Base-by-base conservation (phyloP, 768 basidiomycete species). In the Leucocoprinus birnbaumii region DNA sequence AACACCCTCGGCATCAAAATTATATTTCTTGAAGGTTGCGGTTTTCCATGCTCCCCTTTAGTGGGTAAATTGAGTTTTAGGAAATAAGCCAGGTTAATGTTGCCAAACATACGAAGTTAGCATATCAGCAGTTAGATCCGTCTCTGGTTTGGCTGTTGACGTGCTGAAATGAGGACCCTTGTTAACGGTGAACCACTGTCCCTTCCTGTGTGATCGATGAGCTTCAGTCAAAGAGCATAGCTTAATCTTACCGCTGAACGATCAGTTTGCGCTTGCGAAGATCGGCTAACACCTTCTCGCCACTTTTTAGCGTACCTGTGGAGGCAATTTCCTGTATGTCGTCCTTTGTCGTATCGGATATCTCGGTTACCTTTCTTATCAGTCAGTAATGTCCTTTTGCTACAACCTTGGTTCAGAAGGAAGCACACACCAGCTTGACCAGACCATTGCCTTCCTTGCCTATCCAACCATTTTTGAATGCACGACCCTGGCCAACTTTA, bases 401-500 rank as follows among this genome's bases (percentile, higher is more conserved):
- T 22, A n/a, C n/a, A n/a, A n/a, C n/a, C n/a, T 34, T 16, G 38
- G 27, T 11, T 41, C 42, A 35, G 13, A 38, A 46, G 51, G 22
- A 41, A 22, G 37, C 54, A 58, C n/a, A 61, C 58, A 96, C 95
- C 58, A 86, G 76, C 73, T 90, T 89, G 44, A 96, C 84, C 60
- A 99, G 83, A 18, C 89, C 91, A 59, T 83, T 80, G 7, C 90
- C 92, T 59, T 96, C 89, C 70, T 98, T 98, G 19, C 77, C 80
- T 58, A 98, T 93, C 97, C 97, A 99, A 53, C 89, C 91, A 62
- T 90, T 94, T 75, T 95, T 98, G 81, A 99, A 97, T 18, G 96
- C 97, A 60, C 89, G 83, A 8, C 89, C 89, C 73, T 98, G 97
- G 0, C 97, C 97, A 55, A 98, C 82, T 73, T 95, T 97, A 14